These are phyloP conservation scores for Solanum sejunctum DNA, from an alignment of 257 asterid genomes.

Conservation along the genomic window DNA sequence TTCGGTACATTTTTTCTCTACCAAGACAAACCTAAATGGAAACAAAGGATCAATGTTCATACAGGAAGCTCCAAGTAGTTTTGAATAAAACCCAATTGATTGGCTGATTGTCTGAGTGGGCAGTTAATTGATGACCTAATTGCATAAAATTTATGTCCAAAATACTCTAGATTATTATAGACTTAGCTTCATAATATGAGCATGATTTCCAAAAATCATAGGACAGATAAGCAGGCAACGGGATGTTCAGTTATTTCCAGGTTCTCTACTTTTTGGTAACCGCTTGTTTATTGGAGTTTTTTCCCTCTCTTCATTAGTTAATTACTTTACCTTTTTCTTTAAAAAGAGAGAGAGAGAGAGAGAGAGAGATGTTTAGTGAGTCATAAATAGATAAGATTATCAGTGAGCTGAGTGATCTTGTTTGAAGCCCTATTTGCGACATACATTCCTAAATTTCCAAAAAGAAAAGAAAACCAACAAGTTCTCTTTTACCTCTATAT, in stretches of 20 bases:
- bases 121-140: neutral
- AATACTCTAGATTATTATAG: neutral
- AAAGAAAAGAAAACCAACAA: too few species aligned
- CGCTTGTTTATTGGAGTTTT: neutral
- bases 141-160: neutral
- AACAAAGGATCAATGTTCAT: neutral
- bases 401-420: too few species aligned
- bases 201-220: neutral
- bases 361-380: neutral
- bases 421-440: too few species aligned
- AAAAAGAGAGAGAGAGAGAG: neutral
- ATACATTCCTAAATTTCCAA: too few species aligned
- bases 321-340: neutral
- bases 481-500: neutral
- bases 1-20: neutral
- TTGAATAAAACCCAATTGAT: neutral
- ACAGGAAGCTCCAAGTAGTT: neutral
- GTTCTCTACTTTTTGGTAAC: neutral
- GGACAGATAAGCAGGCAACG: neutral
- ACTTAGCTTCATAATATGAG: neutral
- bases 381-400: neutral
- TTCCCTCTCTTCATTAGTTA: neutral
- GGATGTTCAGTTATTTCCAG: neutral
- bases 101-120: neutral
- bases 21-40: neutral